A percentile compares a stretch with the other conserved stretches of the same genome.
Conservation (phyloP, 805 yeast genomes). For the Sugiyamaella valdiviana region DNA sequence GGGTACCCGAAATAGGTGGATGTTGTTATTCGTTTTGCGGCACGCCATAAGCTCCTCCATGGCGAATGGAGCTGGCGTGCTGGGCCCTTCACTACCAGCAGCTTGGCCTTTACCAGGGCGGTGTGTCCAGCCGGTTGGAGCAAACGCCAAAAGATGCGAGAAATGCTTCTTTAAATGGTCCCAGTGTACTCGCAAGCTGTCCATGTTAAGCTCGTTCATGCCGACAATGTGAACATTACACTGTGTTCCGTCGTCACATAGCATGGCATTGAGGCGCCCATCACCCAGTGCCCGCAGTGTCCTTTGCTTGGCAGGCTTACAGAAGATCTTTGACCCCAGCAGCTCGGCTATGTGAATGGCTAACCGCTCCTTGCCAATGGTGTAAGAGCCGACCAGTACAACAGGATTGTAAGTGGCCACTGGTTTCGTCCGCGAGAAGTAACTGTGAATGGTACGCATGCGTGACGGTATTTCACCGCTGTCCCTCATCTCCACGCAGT, state of each 20-base stretch:
- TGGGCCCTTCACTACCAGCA: constrained; percentile 17
- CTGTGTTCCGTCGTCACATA: constrained; percentile 41
- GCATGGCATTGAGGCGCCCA: constrained; percentile 33
- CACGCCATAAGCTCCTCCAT: constrained; percentile 13
- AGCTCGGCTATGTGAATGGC: constrained; percentile 46
- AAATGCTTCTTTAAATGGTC: constrained; percentile 41
- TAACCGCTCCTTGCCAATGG: constrained; percentile 86
- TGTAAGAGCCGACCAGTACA: constrained; percentile 76
- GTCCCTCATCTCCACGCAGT: constrained; percentile 39
- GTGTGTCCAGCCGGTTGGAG: constrained; percentile 92
- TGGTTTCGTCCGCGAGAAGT: constrained; percentile 21
- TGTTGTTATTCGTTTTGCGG: constrained; percentile 28
- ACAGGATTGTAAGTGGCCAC: constrained; percentile 44
- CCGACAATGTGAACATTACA: constrained; percentile 69
- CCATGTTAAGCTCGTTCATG: constrained; percentile 46
- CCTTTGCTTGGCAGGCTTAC: constrained; percentile 43
- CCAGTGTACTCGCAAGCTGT: constrained; percentile 43
- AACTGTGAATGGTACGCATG: constrained; percentile 15
- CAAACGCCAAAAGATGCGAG: constrained; percentile 60
- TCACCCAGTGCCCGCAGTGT: constrained; percentile 44
- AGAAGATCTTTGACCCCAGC: constrained; percentile 34
- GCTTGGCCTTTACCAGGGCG: constrained; percentile 23
- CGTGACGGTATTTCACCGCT: constrained; percentile 23
- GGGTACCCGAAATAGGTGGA: constrained; percentile 61
- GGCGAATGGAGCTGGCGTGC: constrained; percentile 2